Evolutionary conservation across 257 asterid genomes (phyloP), one percentile per base, ranked within the genome.

Genomic region (Salvia miltiorrhiza): DNA sequence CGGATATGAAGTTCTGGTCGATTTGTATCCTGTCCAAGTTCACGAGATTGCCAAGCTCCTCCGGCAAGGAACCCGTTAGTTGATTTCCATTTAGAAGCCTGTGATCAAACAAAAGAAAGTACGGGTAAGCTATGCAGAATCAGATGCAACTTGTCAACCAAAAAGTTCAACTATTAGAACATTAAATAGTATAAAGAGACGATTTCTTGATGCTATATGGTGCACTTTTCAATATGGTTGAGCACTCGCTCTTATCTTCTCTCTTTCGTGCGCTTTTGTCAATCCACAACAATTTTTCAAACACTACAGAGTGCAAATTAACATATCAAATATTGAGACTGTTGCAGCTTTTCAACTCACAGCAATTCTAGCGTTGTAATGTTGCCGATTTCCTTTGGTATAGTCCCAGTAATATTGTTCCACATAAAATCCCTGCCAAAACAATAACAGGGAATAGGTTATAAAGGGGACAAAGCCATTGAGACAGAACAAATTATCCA

Each of bases 81-180:
- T 85, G 75, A 77, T 94, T 94, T 78, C 99, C 99, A 76, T 89
- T 94, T 65, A 94, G 84, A 77, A 94, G 98, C 88, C 99, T 94
- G 86, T 50, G 78, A 70, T 59, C 58, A 70, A 13, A 67, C 58
- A 56, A 67, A 52, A 47, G 66, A 71, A 69, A 50, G 19, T 20
- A 43, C 28, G 39, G 23, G 45, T 40, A 59, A 66, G 52, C 40
- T 30, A 48, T 40, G 43, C 30, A 67, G 32, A 49, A 50, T 14
- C 32, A 33, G 9, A 58, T 37, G 70, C 53, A 54, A 47, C 32
- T 61, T 37, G 65, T 8, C 19, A 47, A 53, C 49, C 14, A 43
- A 56, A 66, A 40, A 64, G n/a, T 3, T 53, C 40, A 35, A 28
- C 1, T 9, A 17, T 19, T 26, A 43, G 58, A 71, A 63, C 44